A percentile compares a stretch with the other conserved stretches of the same genome.
Evolutionary conservation across 768 basidiomycete species (phyloP).

Genomic region (Lactarius evosmus): DNA sequence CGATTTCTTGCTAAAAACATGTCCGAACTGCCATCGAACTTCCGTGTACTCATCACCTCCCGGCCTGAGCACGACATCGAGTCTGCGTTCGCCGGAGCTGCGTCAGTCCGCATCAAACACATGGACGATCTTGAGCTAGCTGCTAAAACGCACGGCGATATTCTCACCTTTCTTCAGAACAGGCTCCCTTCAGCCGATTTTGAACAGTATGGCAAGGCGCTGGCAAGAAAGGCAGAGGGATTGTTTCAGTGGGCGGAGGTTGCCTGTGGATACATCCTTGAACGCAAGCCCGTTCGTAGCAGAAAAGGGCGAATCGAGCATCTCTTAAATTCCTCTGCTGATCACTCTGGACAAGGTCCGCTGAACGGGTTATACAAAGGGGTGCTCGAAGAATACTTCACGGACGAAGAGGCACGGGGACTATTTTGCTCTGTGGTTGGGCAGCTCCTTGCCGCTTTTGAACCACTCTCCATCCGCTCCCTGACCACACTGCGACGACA

Average conservation of each 20-base stretch:
- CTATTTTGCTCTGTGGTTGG: conserved; percentile 7
- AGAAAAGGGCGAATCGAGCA: neutral
- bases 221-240: neutral
- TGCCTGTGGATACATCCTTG: neutral
- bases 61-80: neutral
- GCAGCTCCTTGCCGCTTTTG: conserved; percentile 1
- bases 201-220: neutral
- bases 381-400: conserved; percentile 4
- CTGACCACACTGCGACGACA: neutral
- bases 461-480: neutral
- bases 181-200: neutral
- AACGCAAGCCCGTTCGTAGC: neutral
- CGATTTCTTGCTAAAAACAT: neutral
- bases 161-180: neutral
- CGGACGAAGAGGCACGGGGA: neutral
- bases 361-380: neutral
- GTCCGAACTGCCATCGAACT: neutral
- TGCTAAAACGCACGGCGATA: neutral
- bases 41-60: neutral
- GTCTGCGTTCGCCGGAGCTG: neutral
- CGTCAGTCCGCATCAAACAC: neutral
- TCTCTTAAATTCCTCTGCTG: neutral
- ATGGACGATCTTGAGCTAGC: neutral
- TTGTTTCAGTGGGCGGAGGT: neutral
- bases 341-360: neutral